Evolutionary conservation across 2,329 filamentous ascomycete genomes (phyloP).

Genomic region (Coniochaeta hoffmannii): DNA sequence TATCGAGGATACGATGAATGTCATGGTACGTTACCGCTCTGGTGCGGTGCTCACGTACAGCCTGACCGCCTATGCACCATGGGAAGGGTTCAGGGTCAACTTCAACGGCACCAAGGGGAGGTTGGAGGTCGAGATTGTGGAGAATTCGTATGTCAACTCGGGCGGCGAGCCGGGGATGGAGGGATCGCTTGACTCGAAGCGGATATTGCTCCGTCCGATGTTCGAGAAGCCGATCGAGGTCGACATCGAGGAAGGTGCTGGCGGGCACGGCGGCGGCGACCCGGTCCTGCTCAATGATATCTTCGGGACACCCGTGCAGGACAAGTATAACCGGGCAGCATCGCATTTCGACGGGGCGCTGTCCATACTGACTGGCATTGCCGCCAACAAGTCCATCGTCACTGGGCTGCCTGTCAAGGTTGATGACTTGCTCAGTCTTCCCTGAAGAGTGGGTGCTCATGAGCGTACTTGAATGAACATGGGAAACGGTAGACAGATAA

Average conservation of each 20-base stretch:
- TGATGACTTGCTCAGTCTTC: conserved; percentile 37
- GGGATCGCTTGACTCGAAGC: conserved; percentile 41
- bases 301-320: conserved; percentile 44
- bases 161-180: conserved; percentile 50
- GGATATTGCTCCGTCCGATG: conserved; percentile 41
- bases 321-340: conserved; percentile 46
- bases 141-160: conserved; percentile 54
- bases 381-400: conserved; percentile 49
- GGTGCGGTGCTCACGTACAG: conserved; percentile 53
- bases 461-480: neutral
- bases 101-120: conserved; percentile 53
- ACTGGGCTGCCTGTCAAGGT: conserved; percentile 50
- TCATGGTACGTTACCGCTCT: conserved; percentile 49
- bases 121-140: conserved; percentile 54
- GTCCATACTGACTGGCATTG: conserved; percentile 53
- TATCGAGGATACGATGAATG: conserved; percentile 57
- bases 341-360: conserved; percentile 51
- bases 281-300: conserved; percentile 48
- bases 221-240: conserved; percentile 51
- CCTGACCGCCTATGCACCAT: conserved; percentile 53
- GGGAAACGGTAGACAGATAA: neutral
- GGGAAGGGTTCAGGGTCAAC: conserved; percentile 51
- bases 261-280: conserved; percentile 55
- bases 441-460: conserved; percentile 10
- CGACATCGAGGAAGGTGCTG: conserved; percentile 40